phyloP scores from a whole-genome alignment of 2,329 filamentous ascomycete species.

The Fusarium sp. region DNA sequence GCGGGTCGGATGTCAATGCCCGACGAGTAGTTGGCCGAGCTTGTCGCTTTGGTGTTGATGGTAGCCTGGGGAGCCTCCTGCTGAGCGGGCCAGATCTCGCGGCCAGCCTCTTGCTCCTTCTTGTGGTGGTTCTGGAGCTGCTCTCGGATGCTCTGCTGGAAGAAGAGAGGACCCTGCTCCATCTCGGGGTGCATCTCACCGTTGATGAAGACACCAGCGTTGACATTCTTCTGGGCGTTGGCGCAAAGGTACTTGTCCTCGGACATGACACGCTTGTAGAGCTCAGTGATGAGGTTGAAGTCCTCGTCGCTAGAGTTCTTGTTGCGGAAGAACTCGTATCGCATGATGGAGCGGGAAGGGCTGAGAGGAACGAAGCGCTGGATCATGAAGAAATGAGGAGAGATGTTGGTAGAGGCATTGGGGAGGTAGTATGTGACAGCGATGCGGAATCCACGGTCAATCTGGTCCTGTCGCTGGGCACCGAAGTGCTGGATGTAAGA shows the following conservation, averaged over 20 bases:
- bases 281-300: constrained; percentile 66
- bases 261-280: constrained; percentile 73
- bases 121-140: constrained; percentile 60
- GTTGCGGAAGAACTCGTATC: constrained; percentile 73
- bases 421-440: constrained; percentile 63
- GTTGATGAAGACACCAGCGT: constrained; percentile 70
- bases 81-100: constrained; percentile 65
- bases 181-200: constrained; percentile 71
- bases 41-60: constrained; percentile 36
- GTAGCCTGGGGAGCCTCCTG: constrained; percentile 49
- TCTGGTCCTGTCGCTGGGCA: constrained; percentile 60
- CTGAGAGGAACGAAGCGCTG: constrained; percentile 70
- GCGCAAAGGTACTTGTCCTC: constrained; percentile 74
- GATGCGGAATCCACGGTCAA: constrained; percentile 58
- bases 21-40: constrained; percentile 51
- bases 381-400: constrained; percentile 72
- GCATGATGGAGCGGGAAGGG: constrained; percentile 64
- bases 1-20: constrained; percentile 50
- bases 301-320: constrained; percentile 69
- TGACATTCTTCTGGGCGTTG: constrained; percentile 69
- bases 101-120: constrained; percentile 57
- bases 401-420: constrained; percentile 62
- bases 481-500: constrained; percentile 64
- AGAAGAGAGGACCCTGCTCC: constrained; percentile 69
- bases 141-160: constrained; percentile 64